Evolutionary conservation across 805 yeast genomes (phyloP).

Genomic region (Candida railenensis): DNA sequence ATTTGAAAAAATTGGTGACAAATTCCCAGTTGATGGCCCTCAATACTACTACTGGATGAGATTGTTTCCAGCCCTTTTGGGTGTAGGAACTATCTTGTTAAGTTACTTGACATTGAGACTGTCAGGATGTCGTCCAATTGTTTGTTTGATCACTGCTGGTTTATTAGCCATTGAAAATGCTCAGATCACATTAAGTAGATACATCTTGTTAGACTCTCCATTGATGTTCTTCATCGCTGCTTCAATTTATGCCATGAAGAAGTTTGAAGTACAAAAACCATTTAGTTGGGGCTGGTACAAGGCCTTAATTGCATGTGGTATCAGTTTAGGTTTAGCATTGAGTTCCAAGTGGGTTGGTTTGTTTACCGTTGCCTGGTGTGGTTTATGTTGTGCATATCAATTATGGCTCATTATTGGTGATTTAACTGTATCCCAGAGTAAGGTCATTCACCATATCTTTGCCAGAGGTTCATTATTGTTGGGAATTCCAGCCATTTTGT

Average conservation of each 20-base stretch:
- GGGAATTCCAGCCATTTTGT: conserved; percentile 57
- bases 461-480: conserved; percentile 54
- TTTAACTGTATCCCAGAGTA: conserved; percentile 46
- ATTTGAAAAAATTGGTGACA: conserved; percentile 65
- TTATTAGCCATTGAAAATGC: conserved; percentile 67
- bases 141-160: conserved; percentile 57
- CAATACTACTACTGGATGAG: conserved; percentile 73
- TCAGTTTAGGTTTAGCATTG: conserved; percentile 70
- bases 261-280: conserved; percentile 65
- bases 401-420: conserved; percentile 77
- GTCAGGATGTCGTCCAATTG: conserved; percentile 67
- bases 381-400: conserved; percentile 56
- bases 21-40: conserved; percentile 44
- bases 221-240: conserved; percentile 75
- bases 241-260: conserved; percentile 62
- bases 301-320: conserved; percentile 60
- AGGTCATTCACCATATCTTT: conserved; percentile 46
- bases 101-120: conserved; percentile 67
- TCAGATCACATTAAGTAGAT: conserved; percentile 68
- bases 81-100: conserved; percentile 65
- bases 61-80: conserved; percentile 63
- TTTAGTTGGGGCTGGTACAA: conserved; percentile 56
- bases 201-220: conserved; percentile 74
- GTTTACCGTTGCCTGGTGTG: conserved; percentile 79
- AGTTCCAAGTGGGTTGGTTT: conserved; percentile 85